Evolutionary conservation across 208 protist species (phyloP), one percentile per base, ranked within the genome.

Genomic region (Acanthamoeba sp.): DNA sequence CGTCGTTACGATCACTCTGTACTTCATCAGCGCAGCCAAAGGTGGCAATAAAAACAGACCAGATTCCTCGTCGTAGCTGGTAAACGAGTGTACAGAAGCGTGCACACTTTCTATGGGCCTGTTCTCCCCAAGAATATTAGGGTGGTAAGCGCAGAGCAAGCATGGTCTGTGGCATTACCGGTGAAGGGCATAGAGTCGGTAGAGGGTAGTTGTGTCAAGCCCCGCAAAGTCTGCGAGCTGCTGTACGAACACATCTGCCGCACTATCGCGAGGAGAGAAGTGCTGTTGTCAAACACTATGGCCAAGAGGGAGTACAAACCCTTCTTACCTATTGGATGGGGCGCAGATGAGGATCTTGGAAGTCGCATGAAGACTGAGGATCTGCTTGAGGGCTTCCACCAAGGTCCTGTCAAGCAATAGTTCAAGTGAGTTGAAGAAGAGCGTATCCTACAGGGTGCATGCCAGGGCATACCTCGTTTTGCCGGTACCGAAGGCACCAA

Each of bases 331-430:
- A 24, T 80, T 80, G 7, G 71, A 80, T 12, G 71, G 71, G 27
- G 71, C 71, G 36, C 71, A 80, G 36, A 80, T 80, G 12, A 80
- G 71, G 1, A 80, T 38, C 29, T 80, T 80, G 0, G 71, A 18
- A 7, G 27, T 24, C 20, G 71, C 0, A 6, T 45, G 36, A 6
- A 80, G 29, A 7, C 20, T 40, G 24, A 80, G 6, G 18, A 80
- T 80, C 71, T 80, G 71, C 29, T 80, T 80, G 71, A 80, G 7
- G 5, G 71, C 71, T 36, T 80, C 71, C 4, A 80, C 71, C 71
- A 80, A 45, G 34, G 71, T 80, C 27, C 71, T 80, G 59, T 29
- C 27, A 20, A 29, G 59, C 1, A 34, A 50, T 4, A 12, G 45
- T 50, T 50, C 45, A 50, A 50, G 45, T 50, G 45, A n/a, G n/a